Percentiles rank a stretch among this genome's conserved stretches.
These are phyloP conservation scores for Austroboletus novae-zelandiae DNA, from an alignment of 1,284 basidiomycete species.

Conservation along the genomic window DNA sequence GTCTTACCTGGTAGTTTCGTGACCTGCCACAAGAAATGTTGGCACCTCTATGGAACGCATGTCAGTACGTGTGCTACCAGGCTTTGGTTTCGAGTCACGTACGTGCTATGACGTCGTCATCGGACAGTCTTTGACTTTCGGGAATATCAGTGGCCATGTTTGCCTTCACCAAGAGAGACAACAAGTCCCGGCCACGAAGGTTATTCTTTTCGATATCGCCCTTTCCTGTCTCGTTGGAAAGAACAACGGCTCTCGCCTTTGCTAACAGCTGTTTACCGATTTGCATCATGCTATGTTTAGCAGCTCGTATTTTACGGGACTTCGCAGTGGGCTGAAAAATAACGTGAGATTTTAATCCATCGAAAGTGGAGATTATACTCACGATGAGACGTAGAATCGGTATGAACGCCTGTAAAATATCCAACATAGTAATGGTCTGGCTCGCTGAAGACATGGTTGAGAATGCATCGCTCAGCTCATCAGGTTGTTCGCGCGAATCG, in stretches of 20 bases:
- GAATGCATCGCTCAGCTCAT: constrained; percentile 52
- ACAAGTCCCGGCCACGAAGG: neutral
- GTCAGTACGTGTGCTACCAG: neutral
- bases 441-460: constrained; percentile 37
- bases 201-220: neutral
- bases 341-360: neutral
- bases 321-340: neutral
- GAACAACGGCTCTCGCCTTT: neutral
- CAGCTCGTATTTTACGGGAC: too few relatives aligned
- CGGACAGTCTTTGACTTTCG: neutral
- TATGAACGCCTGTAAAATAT: constrained; percentile 34
- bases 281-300: too few relatives aligned
- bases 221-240: neutral
- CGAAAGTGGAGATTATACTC: constrained; percentile 13
- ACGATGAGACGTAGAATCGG: constrained; percentile 45
- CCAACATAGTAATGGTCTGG: neutral
- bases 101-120: neutral
- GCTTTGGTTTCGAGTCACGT: neutral
- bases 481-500: constrained; percentile 34
- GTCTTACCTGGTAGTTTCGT: neutral
- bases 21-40: neutral
- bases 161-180: neutral
- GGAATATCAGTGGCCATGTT: neutral
- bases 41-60: neutral
- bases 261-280: neutral